Conservation (phyloP, 2,329 filamentous ascomycete species). For the Boeremia exigua region DNA sequence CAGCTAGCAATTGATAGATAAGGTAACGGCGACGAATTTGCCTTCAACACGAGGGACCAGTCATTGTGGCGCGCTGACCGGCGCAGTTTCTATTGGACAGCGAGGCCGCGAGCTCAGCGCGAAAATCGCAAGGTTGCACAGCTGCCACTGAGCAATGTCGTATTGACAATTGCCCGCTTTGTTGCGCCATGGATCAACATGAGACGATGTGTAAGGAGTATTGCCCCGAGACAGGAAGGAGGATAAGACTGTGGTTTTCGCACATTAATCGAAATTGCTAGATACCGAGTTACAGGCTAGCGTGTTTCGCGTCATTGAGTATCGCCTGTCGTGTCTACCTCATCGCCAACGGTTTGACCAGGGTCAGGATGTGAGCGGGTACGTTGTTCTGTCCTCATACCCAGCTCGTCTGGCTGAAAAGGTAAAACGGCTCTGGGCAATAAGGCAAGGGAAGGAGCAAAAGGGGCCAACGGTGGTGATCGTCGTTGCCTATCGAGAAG, state of each 20-base stretch:
- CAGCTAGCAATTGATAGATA: background rate
- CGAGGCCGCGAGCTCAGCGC: slow-evolving; percentile 7
- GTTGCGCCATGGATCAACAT: slow-evolving; percentile 17
- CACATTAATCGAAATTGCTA: slow-evolving; percentile 20
- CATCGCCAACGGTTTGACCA: background rate
- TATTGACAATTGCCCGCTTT: slow-evolving; percentile 8
- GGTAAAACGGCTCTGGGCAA: slow-evolving; percentile 5
- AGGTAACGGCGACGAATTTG: background rate
- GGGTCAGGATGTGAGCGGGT: slow-evolving; percentile 4
- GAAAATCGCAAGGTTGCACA: slow-evolving; percentile 15
- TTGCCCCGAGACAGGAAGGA: slow-evolving; percentile 18
- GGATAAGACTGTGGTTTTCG: slow-evolving; percentile 10
- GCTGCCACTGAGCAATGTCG: slow-evolving; percentile 8
- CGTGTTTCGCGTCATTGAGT: slow-evolving; percentile 14
- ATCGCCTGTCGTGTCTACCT: slow-evolving; percentile 3
- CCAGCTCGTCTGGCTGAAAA: slow-evolving; percentile 1
- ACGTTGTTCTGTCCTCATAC: slow-evolving; percentile 4
- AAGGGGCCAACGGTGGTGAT: background rate
- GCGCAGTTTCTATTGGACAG: background rate
- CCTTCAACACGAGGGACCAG: slow-evolving; percentile 3
- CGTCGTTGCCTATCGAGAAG: background rate
- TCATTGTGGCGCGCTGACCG: slow-evolving; percentile 7
- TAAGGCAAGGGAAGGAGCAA: slow-evolving; percentile 1
- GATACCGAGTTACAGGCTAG: slow-evolving; percentile 9
- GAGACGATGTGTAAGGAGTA: slow-evolving; percentile 15